Evolutionary conservation across 306 rosid genomes (phyloP), one percentile per base, ranked within the genome.

Genomic region (Elaeagnus macrophylla): DNA sequence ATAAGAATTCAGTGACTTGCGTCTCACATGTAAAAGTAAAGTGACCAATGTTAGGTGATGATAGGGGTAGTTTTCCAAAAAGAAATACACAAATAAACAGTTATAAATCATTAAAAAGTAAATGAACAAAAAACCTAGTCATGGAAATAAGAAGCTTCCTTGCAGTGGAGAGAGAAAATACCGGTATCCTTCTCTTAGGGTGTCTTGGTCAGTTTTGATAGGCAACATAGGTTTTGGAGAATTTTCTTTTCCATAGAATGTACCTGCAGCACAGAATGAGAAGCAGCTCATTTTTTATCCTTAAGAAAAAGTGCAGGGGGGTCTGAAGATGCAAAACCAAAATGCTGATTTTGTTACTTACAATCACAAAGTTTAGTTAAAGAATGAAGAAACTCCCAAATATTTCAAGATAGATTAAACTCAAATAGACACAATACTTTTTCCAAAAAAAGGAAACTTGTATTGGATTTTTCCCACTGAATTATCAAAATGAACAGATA

Each of bases 101-200:
- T 25, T 25, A 25, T 25, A 25, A 3, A 25, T 25, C 32, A 25
- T 25, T 2, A 25, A 25, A 25, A 5, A 25, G 32, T 25, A 5
- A 0, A 5, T 25, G 32, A 25, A 25, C 3, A 12, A 8, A 5
- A 17, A 45, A 12, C 5, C 15, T n/a, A 45, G 15, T 15, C 9
- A 35, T 10, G 17, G 5, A 40, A 39, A 15, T 18, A 48, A 40
- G 32, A 25, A 11, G n/a, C 5, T 9, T 32, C 4, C 36, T 10
- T 16, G 10, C 63, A 20, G 39, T 42, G 10, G 12, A 48, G 12
- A 51, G 3, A 69, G 62, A 19, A 60, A 68, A 4, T 65, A 86
- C 97, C 95, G 75, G 64, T 87, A 82, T 62, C 96, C 95, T 65
- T 91, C 99, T 67, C 93, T 78, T 47, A 87, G 69, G 5, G 99